Base-by-base conservation (phyloP, 257 asterid species). In the Fraxinus quadrangulata region DNA sequence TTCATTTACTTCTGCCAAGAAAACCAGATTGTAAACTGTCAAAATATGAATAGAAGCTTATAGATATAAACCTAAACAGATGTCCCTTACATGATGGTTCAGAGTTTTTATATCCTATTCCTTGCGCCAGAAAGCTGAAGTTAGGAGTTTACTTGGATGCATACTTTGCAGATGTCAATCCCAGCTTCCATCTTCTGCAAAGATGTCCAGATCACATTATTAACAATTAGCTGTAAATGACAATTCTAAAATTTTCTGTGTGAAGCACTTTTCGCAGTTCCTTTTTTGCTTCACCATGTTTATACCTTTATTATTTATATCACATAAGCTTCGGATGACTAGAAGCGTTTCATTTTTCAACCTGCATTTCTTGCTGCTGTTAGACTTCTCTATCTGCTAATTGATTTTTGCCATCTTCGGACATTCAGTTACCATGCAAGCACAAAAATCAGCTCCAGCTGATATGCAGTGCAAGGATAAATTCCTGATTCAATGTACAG, bases 401-500 rank as follows among this genome's bases (percentile, higher is more conserved):
- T 63, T 24, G 33, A 24, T 0, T 9, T 61, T 61, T 61, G 5
- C 69, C 33, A 26, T 24, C 31, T 63, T 63, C 2, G 69, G 34
- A 9, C 4, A 63, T 23, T 23, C 67, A 87, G 91, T 87, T 26
- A 83, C 85, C 47, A 87, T 83, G 87, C 89, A 85, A 83, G 91
- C 87, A 72, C 87, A 79, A 75, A 74, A 72, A 74, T 76, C 51
- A 39, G 75, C 85, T 67, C 86, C 89, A 74, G 77, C 81, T 72
- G 86, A 83, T 51, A 61, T 81, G 84, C 73, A 51, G 24, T 87
- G 89, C 87, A 87, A 80, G 81, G 91, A 87, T 83, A 87, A 87
- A 82, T 87, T 87, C 76, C 84, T 87, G 70, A 71, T 87, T 73
- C 91, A 81, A 74, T 78, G 82, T 75, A 73, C 84, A 9, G 77